phyloP scores from a whole-genome alignment of 768 basidiomycete genomes.

The Lactarius akahatsu region DNA sequence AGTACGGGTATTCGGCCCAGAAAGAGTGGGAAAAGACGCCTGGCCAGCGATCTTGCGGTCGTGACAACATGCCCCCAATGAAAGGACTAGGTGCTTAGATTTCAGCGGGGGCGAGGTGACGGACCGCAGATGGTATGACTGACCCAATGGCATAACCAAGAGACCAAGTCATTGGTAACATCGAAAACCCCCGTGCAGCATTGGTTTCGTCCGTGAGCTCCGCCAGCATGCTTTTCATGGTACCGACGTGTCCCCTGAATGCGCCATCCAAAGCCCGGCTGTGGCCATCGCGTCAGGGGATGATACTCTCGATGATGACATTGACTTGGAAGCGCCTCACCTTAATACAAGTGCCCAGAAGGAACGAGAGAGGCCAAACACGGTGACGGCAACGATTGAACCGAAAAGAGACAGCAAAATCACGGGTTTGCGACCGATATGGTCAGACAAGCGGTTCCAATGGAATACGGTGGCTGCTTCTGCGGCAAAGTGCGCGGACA shows the following conservation, averaged over 20 bases:
- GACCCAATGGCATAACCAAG: constrained; percentile 18
- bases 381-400: not conserved
- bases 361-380: not conserved
- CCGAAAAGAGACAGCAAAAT: not conserved
- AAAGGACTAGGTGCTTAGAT: constrained; percentile 14
- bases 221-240: not conserved
- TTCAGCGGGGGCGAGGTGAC: not conserved
- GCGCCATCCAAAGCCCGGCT: not conserved
- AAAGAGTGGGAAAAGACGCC: constrained; percentile 25
- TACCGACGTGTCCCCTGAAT: not conserved
- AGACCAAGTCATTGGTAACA: not conserved
- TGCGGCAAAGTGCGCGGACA: not conserved
- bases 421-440: not conserved
- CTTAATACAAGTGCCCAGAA: not conserved
- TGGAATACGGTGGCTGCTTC: not conserved
- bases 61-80: constrained; percentile 29
- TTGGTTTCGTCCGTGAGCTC: not conserved
- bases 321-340: not conserved
- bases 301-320: not conserved
- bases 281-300: not conserved
- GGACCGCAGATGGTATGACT: not conserved
- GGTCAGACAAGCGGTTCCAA: not conserved
- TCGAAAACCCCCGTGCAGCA: not conserved
- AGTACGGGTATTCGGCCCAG: constrained; percentile 31
- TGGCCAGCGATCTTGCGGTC: constrained; percentile 29